These are phyloP conservation scores for Plasmodium vinckei DNA, from an alignment of 169 alveolate genomes.

Conservation along the genomic window DNA sequence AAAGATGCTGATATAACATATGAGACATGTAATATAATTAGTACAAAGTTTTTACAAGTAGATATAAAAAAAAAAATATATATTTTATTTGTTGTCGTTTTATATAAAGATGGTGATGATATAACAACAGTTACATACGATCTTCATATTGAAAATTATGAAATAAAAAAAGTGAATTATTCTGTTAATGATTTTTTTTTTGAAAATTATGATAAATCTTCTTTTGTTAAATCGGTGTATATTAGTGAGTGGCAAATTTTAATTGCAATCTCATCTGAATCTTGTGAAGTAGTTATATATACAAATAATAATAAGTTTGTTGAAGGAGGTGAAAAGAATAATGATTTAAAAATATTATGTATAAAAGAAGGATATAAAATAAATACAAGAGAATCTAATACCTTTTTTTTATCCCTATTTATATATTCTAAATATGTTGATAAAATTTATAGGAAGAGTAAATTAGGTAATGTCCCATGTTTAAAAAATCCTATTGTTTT, in stretches of 20 bases:
- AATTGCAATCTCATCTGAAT: constrained; percentile 46
- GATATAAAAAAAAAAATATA: constrained; percentile 15
- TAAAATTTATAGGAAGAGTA: constrained; percentile 74
- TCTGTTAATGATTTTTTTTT: constrained; percentile 73
- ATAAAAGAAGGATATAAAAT: constrained; percentile 75
- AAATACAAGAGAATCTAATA: constrained; percentile 67
- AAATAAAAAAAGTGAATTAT: constrained; percentile 63
- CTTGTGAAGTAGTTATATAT: constrained; percentile 57
- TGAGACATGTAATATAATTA: constrained; percentile 44
- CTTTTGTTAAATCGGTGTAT: constrained; percentile 31
- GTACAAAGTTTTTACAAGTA: constrained; percentile 68
- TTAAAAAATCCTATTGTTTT: constrained; percentile 71
- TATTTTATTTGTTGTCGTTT: constrained; percentile 42
- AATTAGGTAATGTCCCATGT: constrained; percentile 70
- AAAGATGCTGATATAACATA: constrained; percentile 32
- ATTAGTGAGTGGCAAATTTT: constrained; percentile 66
- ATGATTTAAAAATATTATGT: constrained; percentile 48
- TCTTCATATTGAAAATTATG: constrained; percentile 32
- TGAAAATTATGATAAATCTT: constrained; percentile 27
- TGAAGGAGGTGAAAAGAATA: neutral
- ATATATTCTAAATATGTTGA: constrained; percentile 71
- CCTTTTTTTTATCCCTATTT: constrained; percentile 53
- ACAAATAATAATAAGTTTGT: constrained; percentile 20
- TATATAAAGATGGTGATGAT: constrained; percentile 30
- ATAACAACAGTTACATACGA: constrained; percentile 70